These are phyloP conservation scores for Scutellaria minor DNA, from an alignment of 257 asterid genomes.

Conservation along the genomic window DNA sequence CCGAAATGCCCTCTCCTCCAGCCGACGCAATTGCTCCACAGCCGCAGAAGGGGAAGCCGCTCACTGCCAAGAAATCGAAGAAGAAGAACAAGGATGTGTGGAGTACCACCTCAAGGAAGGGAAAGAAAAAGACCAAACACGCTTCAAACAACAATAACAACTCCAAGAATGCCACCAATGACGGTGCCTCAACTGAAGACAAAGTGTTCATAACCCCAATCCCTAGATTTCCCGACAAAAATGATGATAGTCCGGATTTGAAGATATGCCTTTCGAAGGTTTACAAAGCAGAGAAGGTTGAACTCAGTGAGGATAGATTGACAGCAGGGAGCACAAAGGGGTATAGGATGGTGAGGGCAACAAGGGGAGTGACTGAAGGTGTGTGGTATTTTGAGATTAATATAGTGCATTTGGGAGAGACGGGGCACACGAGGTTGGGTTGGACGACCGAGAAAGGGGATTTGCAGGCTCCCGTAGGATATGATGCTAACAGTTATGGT, in stretches of 20 bases:
- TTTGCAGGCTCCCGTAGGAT: slow-evolving; percentile 97
- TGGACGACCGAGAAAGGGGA: slow-evolving; percentile 98
- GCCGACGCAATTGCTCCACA: slow-evolving; percentile 12
- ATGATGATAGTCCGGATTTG: slow-evolving; percentile 66
- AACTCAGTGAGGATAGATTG: slow-evolving; percentile 83
- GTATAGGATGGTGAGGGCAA: slow-evolving; percentile 95
- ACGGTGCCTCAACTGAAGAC: slow-evolving; percentile 50
- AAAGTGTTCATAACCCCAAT: slow-evolving; percentile 76
- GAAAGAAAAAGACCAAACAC: slow-evolving; percentile 77
- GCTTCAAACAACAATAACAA: slow-evolving; percentile 46
- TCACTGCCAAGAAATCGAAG: slow-evolving; percentile 59
- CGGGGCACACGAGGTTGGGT: slow-evolving; percentile 93
- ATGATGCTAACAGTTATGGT: slow-evolving; percentile 90
- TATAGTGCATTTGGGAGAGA: slow-evolving; percentile 80
- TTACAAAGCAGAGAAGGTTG: slow-evolving; percentile 94
- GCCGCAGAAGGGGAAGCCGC: slow-evolving; percentile 38
- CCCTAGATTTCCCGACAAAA: slow-evolving; percentile 81
- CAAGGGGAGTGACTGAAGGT: slow-evolving; percentile 86
- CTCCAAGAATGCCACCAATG: slow-evolving; percentile 42
- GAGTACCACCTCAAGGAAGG: slow-evolving; percentile 75
- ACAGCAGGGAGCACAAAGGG: slow-evolving; percentile 95
- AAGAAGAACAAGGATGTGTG: slow-evolving; percentile 84
- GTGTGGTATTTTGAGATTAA: slow-evolving; percentile 96
- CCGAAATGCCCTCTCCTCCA: slow-evolving; percentile 45
- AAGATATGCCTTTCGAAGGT: slow-evolving; percentile 82